Base-by-base conservation (phyloP, 2,329 filamentous ascomycete species). In the Arthrobotrys iridis region DNA sequence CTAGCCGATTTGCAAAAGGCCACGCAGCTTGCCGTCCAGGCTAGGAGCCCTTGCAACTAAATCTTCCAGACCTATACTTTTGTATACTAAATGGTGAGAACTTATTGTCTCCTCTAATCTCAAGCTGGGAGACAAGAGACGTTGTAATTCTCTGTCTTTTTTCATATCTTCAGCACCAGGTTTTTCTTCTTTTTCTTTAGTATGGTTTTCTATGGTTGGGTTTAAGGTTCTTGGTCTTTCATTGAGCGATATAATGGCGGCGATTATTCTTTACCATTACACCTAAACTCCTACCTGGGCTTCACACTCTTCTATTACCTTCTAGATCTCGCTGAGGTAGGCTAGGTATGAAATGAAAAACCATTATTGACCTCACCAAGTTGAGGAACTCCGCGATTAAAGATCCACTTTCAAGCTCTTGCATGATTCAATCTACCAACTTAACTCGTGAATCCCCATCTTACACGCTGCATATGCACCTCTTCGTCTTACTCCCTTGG, bases 391-490 rank as follows among this genome's bases (percentile, higher is more conserved):
- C 35, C 11, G 35, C 35, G 13, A 40, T 24, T n/a, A n/a, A n/a
- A n/a, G 30, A 28, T n/a, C 7, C 0, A 22, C n/a, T 37, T 37
- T 40, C 5, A 10, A n/a, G 30, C 37, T n/a, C 18, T 22, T 37
- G 6, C 30, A 28, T n/a, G 37, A 28, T 24, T 11, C 18, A 5
- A n/a, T 15, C 7, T 24, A 10, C 24, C 15, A 15, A 35, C n/a
- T 15, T 26, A 22, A 10, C 13, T n/a, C 24, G 18, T 15, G 6
- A 13, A 22, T 52, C 2, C 24, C n/a, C 46, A 6, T 10, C 50
- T 37, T 22, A 55, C 50, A 37, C 22, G 22, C 55, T 43, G 55
- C 35, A 50, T 28, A 62, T 62, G 22, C 57, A 35, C 4, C 13
- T 5, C 37, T 15, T 18, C 58, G 28, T 62, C 57, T 60, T 7